Evolutionary conservation across 1,284 basidiomycete species (phyloP).

Genomic region (Sanghuangporus baumii): DNA sequence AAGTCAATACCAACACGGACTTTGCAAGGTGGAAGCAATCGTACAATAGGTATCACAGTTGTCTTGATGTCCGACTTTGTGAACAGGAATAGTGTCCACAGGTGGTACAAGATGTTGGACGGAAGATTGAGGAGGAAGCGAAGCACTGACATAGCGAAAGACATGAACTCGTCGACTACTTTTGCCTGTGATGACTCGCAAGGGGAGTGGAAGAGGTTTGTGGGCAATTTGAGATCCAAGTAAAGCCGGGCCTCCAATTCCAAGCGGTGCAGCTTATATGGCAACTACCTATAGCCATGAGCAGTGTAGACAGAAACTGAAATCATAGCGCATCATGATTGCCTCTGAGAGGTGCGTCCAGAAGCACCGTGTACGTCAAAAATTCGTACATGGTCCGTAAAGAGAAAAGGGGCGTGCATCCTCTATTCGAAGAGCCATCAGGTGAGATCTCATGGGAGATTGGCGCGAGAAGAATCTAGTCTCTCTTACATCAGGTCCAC

Average conservation of each 20-base stretch:
- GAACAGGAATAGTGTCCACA: conserved; percentile 20
- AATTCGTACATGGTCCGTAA: neutral
- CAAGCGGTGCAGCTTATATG: neutral
- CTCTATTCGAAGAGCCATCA: neutral
- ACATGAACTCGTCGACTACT: neutral
- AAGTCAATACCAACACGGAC: neutral
- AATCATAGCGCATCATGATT: neutral
- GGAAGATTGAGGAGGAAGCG: neutral
- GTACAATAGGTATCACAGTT: conserved; percentile 18
- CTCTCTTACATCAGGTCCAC: neutral
- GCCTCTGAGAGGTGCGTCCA: neutral
- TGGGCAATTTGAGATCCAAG: neutral
- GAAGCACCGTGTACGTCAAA: neutral
- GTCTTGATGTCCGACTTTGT: conserved; percentile 20
- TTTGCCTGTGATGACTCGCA: neutral
- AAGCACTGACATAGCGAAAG: neutral
- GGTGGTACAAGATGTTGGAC: conserved; percentile 19
- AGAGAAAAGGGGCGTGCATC: neutral
- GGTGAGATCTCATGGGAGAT: neutral
- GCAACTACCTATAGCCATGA: neutral
- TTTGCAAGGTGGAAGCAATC: neutral
- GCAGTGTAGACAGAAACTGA: neutral
- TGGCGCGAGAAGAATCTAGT: neutral
- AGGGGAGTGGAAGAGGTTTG: neutral
- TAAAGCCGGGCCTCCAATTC: neutral